A percentile compares a stretch with the other conserved stretches of the same genome.
Evolutionary conservation across 768 basidiomycete species (phyloP).

Genomic region (Lentinus tigrinus): DNA sequence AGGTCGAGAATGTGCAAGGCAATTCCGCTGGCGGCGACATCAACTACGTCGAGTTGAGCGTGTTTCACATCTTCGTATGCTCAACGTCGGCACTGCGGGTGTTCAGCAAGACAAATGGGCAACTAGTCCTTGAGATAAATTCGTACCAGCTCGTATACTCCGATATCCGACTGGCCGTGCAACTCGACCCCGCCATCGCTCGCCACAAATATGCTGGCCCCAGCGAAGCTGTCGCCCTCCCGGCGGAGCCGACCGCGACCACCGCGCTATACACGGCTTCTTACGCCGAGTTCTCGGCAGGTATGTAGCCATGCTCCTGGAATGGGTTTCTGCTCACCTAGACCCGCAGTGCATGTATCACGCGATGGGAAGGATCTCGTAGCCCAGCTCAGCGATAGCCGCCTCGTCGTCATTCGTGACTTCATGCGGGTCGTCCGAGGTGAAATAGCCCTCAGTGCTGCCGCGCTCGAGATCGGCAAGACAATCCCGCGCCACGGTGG

Average conservation of each 20-base stretch:
- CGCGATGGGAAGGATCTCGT: slow-evolving; percentile 35
- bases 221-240: slow-evolving; percentile 1
- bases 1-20: slow-evolving; percentile 41
- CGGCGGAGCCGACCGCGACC: background rate
- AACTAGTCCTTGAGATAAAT: slow-evolving; percentile 39
- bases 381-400: slow-evolving; percentile 20
- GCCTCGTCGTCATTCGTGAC: slow-evolving; percentile 34
- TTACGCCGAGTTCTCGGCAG: slow-evolving; percentile 14
- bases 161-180: slow-evolving; percentile 2
- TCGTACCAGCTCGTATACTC: slow-evolving; percentile 2
- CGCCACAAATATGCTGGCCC: background rate
- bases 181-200: background rate
- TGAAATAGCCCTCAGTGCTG: slow-evolving; percentile 17
- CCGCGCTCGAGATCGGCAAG: slow-evolving; percentile 20
- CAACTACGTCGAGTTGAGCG: slow-evolving; percentile 66
- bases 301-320: background rate
- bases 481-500: slow-evolving; percentile 1
- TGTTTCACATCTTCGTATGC: slow-evolving; percentile 59
- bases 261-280: slow-evolving; percentile 11
- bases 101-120: slow-evolving; percentile 49
- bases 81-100: slow-evolving; percentile 47
- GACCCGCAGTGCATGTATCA: slow-evolving; percentile 35
- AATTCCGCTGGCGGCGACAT: slow-evolving; percentile 36
- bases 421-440: slow-evolving; percentile 31
- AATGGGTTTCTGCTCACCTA: background rate